Evolutionary conservation across 106 monocot genomes (phyloP).

Genomic region (Allium sativum): DNA sequence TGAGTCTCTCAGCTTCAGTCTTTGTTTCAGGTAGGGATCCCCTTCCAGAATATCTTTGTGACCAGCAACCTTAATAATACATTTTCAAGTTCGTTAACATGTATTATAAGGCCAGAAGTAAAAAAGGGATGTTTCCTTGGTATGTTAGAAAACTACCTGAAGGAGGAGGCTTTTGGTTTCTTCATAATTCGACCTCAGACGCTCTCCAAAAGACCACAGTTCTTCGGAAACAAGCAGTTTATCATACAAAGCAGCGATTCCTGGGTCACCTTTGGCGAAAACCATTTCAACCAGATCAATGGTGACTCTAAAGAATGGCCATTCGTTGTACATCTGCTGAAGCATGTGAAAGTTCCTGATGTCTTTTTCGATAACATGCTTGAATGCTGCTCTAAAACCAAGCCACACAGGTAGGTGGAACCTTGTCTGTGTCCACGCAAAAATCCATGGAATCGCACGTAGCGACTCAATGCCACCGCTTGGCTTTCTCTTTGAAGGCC

Average conservation of each 20-base stretch:
- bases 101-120: too few relatives aligned
- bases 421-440: slow-evolving; percentile 99
- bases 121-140: too few relatives aligned
- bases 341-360: slow-evolving; percentile 57
- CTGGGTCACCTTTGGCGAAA: slow-evolving; percentile 92
- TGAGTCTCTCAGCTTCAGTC: slow-evolving; percentile 50
- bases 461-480: slow-evolving; percentile 97
- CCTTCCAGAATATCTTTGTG: slow-evolving; percentile 73
- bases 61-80: slow-evolving; percentile 56
- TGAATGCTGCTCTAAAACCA: slow-evolving; percentile 87
- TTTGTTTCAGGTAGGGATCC: slow-evolving; percentile 67
- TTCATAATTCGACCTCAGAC: slow-evolving; percentile 54
- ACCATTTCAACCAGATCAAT: slow-evolving; percentile 99
- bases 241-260: slow-evolving; percentile 87
- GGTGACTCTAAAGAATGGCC: slow-evolving; percentile 98
- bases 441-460: slow-evolving; percentile 98
- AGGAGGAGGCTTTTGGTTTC: slow-evolving; percentile 87
- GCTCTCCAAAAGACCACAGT: slow-evolving; percentile 69
- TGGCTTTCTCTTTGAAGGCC: slow-evolving; percentile 89
- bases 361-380: slow-evolving; percentile 55
- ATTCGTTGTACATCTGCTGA: slow-evolving; percentile 88
- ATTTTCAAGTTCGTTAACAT: slow-evolving; percentile 3
- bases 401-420: slow-evolving; percentile 99
- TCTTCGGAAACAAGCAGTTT: slow-evolving; percentile 85
- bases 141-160: slow-evolving; percentile 26